Evolutionary conservation across 805 yeast genomes (phyloP), one percentile per base, ranked within the genome.

Genomic region (Ogataea paraovalis): DNA sequence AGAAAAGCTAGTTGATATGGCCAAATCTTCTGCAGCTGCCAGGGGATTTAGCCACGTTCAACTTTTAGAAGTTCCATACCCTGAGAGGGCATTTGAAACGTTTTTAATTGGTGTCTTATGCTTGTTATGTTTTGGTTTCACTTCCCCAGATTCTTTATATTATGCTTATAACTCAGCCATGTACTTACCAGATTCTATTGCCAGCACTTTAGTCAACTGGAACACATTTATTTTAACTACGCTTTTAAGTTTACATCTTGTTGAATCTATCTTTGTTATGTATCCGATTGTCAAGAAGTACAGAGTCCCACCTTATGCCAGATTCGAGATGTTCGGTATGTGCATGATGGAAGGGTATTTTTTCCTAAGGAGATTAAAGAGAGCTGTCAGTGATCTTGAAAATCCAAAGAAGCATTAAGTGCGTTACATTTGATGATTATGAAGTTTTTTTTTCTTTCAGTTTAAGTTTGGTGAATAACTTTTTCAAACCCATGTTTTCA

Each of bases 1-100:
- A 42, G 67, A 55, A 1, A 75, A 76, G 53, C 70, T 90, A 43
- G 80, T 83, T 16, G 72, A 75, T 19, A 85, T 90, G 96, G 94
- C 96, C 30, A 78, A 79, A 57, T 74, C 72, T 36, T 80, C 92
- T 2, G 95, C 96, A 3, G 65, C 59, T 4, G 76, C 78, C 49
- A 69, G 85, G 48, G 83, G 83, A 2, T 76, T 67, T 54, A 77
- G 90, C 2, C 82, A 80, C 49, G 62, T 72, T 45, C 80, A 74
- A 55, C 65, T 86, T 47, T 69, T 70, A 37, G 74, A 71, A 37
- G 73, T 74, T 36, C 47, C 64, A 12, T 64, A 66, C 33, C 86
- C 88, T 1, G 25, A 45, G 7, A 49, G 16, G 6, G 2, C 46
- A 1, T 8, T 40, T 0, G 70, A 71, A 25, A 61, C 59, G 45